Conservation (phyloP, 2,329 filamentous ascomycete species). For the Boeremia exigua region DNA sequence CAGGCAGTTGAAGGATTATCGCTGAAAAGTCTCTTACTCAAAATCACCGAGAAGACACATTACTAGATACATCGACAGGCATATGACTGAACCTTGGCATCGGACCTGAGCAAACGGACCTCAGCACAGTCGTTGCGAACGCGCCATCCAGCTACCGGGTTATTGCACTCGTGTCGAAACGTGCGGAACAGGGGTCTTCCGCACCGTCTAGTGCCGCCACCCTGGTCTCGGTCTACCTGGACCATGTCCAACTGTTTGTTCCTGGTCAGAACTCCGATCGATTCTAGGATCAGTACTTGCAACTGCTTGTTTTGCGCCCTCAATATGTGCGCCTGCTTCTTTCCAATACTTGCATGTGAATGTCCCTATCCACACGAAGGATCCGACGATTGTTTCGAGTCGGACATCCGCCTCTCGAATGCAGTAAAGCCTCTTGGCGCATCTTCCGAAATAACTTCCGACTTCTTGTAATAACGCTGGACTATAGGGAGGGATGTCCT, state of each 20-base stretch:
- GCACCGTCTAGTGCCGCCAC: not conserved
- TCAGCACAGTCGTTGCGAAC: too few relatives aligned
- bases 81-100: too few relatives aligned
- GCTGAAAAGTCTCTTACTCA: too few relatives aligned
- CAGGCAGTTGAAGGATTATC: too few relatives aligned
- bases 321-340: not conserved
- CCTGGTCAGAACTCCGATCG: not conserved
- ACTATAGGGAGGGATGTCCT: not conserved
- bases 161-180: not conserved
- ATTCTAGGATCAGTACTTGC: not conserved
- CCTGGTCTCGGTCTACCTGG: not conserved
- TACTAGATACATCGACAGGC: too few relatives aligned
- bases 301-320: not conserved
- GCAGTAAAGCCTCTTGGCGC: conserved; percentile 1
- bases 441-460: not conserved
- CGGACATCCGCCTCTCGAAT: conserved; percentile 2
- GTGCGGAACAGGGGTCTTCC: not conserved
- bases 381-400: conserved; percentile 6
- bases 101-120: too few relatives aligned
- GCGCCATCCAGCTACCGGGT: not conserved
- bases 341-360: not conserved
- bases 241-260: not conserved
- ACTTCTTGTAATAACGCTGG: not conserved
- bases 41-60: too few relatives aligned
- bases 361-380: not conserved